Conservation (phyloP, 2,329 filamentous ascomycete species). For the Cladosporium sp. region DNA sequence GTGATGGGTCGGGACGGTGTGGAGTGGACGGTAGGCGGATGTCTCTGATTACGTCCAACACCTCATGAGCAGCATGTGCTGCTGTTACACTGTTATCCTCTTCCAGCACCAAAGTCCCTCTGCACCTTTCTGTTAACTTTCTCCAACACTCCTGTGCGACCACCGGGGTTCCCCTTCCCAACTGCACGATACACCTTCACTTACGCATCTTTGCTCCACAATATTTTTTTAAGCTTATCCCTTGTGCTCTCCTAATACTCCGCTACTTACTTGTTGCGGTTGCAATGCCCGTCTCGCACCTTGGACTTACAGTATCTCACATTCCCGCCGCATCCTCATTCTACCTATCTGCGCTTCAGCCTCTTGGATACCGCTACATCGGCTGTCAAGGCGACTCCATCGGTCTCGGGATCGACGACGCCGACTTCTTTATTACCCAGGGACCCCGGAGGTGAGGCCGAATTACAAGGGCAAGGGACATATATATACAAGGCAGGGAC, state of each 20-base stretch:
- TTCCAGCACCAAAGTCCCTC: conserved; percentile 14
- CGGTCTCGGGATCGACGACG: conserved; percentile 59
- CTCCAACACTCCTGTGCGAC: conserved; percentile 10
- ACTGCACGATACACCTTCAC: conserved; percentile 8
- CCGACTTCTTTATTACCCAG: conserved; percentile 66
- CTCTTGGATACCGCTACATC: conserved; percentile 73
- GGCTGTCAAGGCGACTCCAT: conserved; percentile 62
- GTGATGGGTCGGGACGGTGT: conserved; percentile 14
- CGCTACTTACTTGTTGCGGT: background rate
- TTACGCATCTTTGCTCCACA: conserved; percentile 9
- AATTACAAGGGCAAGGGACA: conserved; percentile 4
- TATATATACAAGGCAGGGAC: background rate
- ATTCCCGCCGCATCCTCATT: conserved; percentile 80
- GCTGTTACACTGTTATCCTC: conserved; percentile 20
- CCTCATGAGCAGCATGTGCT: conserved; percentile 14
- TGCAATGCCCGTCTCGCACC: conserved; percentile 62
- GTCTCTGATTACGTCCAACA: conserved; percentile 18
- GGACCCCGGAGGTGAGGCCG: conserved; percentile 56
- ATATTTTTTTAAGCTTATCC: conserved; percentile 5
- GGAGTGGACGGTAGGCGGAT: conserved; percentile 15
- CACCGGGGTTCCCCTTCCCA: conserved; percentile 10
- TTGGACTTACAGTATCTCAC: conserved; percentile 70
- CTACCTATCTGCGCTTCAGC: conserved; percentile 76
- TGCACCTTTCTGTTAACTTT: conserved; percentile 23
- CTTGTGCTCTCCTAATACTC: background rate